These are phyloP conservation scores for Lichina pygmaea DNA, from an alignment of 495 filamentous ascomycete species.

Conservation along the genomic window DNA sequence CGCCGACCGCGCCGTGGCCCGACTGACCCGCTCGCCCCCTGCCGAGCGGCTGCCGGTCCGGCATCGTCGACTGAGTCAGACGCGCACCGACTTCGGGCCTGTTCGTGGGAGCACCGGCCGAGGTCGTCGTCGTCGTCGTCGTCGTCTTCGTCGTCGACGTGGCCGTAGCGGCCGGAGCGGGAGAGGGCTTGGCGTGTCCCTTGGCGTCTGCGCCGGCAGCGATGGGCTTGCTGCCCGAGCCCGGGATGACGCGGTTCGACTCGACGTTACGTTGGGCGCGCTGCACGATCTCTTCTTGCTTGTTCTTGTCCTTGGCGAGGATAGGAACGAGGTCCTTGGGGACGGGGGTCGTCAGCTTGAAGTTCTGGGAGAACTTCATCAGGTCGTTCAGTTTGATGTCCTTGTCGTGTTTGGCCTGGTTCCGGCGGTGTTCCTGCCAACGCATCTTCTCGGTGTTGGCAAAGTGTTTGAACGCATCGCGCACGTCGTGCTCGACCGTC, in stretches of 20 bases:
- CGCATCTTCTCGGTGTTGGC: constrained; percentile 50
- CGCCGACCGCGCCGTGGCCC: constrained; percentile 7
- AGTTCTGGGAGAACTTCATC: constrained; percentile 79
- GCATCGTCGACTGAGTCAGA: background rate
- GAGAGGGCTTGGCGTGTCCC: background rate
- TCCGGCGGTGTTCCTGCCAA: constrained; percentile 43
- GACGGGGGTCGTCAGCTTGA: constrained; percentile 79
- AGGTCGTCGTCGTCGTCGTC: background rate
- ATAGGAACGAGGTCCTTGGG: constrained; percentile 82
- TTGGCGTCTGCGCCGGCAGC: background rate
- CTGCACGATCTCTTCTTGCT: constrained; percentile 78
- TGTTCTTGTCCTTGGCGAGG: constrained; percentile 76
- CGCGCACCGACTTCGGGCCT: background rate
- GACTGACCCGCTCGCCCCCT: constrained; percentile 20
- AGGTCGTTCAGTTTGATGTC: constrained; percentile 77
- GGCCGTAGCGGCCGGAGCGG: too few relatives aligned
- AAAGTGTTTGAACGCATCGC: constrained; percentile 61
- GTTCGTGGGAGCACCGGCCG: background rate
- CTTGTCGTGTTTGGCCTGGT: constrained; percentile 40
- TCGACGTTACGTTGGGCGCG: constrained; percentile 47
- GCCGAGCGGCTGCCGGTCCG: constrained; percentile 18
- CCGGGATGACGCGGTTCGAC: constrained; percentile 6
- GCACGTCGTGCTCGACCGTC: constrained; percentile 53
- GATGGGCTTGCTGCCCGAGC: background rate
- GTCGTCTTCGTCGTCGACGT: background rate